Evolutionary conservation across 345 rosid genomes (phyloP).

Genomic region (Geranium rotundifolium): DNA sequence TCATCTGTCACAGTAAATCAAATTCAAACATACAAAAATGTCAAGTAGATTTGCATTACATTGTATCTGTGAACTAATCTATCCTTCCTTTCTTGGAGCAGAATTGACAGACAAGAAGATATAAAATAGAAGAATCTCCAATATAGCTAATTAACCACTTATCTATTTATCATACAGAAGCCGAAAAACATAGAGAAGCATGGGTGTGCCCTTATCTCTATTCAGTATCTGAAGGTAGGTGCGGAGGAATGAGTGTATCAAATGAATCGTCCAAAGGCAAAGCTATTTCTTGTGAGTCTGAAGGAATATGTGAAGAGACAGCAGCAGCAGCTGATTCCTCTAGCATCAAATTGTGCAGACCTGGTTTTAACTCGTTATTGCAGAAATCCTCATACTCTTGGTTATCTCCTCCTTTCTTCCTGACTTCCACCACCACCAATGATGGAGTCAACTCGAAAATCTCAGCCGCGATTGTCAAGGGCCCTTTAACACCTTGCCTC

Average conservation of each 20-base stretch:
- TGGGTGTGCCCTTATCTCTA: neutral
- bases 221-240: neutral
- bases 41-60: neutral
- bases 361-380: neutral
- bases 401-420: neutral
- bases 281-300: neutral
- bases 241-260: neutral
- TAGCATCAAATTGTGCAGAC: neutral
- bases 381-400: neutral
- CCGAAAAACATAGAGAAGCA: neutral
- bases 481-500: conserved; percentile 27
- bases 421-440: neutral
- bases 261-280: too few relatives aligned
- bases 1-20: neutral
- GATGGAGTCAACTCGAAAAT: conserved; percentile 18
- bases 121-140: neutral
- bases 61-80: neutral
- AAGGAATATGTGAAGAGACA: neutral
- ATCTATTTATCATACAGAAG: neutral
- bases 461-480: conserved; percentile 29
- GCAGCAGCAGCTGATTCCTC: neutral
- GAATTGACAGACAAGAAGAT: neutral
- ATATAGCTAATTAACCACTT: neutral
- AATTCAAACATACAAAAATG: neutral
- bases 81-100: neutral